Evolutionary conservation across 2,329 filamentous ascomycete species (phyloP).

Genomic region (Aureobasidium sp.): DNA sequence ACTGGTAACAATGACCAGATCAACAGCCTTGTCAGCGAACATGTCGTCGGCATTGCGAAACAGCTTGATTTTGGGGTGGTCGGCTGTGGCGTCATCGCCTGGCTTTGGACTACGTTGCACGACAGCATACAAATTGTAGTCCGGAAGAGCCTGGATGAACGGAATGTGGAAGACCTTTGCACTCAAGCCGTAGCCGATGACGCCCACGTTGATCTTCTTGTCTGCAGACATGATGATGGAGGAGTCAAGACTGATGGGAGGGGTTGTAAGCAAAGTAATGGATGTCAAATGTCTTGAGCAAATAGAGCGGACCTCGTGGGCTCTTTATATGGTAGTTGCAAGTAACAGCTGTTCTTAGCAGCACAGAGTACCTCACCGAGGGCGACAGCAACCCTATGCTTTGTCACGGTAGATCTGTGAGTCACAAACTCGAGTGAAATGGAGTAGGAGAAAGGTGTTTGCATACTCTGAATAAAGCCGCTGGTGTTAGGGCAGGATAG

Average conservation of each 20-base stretch:
- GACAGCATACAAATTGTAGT: slow-evolving; percentile 64
- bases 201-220: slow-evolving; percentile 46
- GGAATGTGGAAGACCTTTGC: slow-evolving; percentile 83
- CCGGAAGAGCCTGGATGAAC: slow-evolving; percentile 56
- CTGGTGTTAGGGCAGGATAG: not conserved
- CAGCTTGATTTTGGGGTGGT: slow-evolving; percentile 59
- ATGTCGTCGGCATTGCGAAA: slow-evolving; percentile 57
- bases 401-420: not conserved
- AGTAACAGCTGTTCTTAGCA: not conserved
- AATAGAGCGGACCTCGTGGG: not conserved
- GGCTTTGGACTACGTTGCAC: slow-evolving; percentile 64
- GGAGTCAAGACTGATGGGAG: not conserved
- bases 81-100: slow-evolving; percentile 58
- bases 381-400: not conserved
- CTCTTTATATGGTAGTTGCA: not conserved
- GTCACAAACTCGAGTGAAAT: not conserved
- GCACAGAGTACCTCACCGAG: not conserved
- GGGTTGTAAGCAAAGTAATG: not conserved
- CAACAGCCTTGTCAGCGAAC: slow-evolving; percentile 57
- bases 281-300: not conserved
- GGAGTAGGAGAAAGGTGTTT: not conserved
- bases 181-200: slow-evolving; percentile 55
- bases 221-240: slow-evolving; percentile 11
- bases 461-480: not conserved
- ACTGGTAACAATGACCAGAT: slow-evolving; percentile 65